These are phyloP conservation scores for Paratinospora sagittata DNA, from an alignment of 164 flowering plant genomes.

Conservation along the genomic window DNA sequence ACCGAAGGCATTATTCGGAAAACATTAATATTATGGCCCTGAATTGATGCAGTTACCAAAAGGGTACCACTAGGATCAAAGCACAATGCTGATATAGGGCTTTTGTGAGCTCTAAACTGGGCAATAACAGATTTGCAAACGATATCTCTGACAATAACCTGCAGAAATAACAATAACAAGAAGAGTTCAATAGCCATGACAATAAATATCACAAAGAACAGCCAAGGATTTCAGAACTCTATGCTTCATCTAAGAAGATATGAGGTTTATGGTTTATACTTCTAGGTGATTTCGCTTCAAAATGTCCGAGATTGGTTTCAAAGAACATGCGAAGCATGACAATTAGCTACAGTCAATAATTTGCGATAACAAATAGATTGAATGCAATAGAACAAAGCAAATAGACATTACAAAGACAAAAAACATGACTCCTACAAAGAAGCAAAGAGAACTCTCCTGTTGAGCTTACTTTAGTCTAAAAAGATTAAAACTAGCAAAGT, in stretches of 20 bases:
- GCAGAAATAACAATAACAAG: slow-evolving; percentile 1
- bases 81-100: slow-evolving; percentile 71
- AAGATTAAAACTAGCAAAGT: background rate
- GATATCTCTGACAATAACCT: slow-evolving; percentile 72
- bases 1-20: slow-evolving; percentile 56
- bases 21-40: slow-evolving; percentile 75
- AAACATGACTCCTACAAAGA: background rate
- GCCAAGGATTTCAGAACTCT: background rate
- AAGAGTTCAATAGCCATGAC: background rate
- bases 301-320: background rate
- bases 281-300: background rate
- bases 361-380: background rate
- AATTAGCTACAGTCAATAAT: background rate
- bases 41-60: slow-evolving; percentile 73
- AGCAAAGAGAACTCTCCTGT: background rate
- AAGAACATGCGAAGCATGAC: background rate
- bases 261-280: background rate
- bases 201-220: background rate
- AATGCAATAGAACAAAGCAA: background rate
- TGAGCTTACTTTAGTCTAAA: background rate
- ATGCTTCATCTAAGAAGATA: background rate
- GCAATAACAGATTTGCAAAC: slow-evolving; percentile 47
- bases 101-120: slow-evolving; percentile 75
- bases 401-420: background rate
- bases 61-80: slow-evolving; percentile 81